Conservation (phyloP, 805 yeast genomes). For the Blastobotrys muscicola region DNA sequence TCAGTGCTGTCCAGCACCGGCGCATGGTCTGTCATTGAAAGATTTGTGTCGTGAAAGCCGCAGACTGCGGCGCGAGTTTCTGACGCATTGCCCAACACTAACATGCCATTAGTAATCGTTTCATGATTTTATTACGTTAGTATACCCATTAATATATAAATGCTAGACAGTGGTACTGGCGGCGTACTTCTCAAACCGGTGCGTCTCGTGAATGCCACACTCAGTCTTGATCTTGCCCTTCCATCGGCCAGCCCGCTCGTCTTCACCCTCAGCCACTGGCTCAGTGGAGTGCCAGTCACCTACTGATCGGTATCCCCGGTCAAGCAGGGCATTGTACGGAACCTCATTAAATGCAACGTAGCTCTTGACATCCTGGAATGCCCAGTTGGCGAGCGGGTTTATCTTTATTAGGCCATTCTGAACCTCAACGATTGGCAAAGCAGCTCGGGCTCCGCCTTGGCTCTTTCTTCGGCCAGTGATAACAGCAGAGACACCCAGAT, state of each 20-base stretch:
- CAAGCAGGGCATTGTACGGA: slow-evolving; percentile 77
- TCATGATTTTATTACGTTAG: not conserved
- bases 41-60: too few species aligned
- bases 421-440: slow-evolving; percentile 64
- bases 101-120: not conserved
- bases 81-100: not conserved
- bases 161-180: not conserved
- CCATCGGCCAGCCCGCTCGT: slow-evolving; percentile 97
- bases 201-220: slow-evolving; percentile 86
- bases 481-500: slow-evolving; percentile 68
- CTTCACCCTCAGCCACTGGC: slow-evolving; percentile 87
- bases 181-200: slow-evolving; percentile 53
- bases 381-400: slow-evolving; percentile 83
- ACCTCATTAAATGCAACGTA: slow-evolving; percentile 66
- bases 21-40: slow-evolving; percentile 32
- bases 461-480: slow-evolving; percentile 85
- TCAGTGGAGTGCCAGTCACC: slow-evolving; percentile 94
- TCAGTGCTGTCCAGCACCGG: slow-evolving; percentile 67
- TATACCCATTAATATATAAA: not conserved
- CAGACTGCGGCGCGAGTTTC: not conserved
- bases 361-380: slow-evolving; percentile 55
- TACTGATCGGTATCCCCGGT: slow-evolving; percentile 79
- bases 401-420: slow-evolving; percentile 67
- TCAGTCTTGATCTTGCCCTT: slow-evolving; percentile 86
- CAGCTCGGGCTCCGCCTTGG: slow-evolving; percentile 78